Evolutionary conservation across 2,329 filamentous ascomycete species (phyloP).

Genomic region (Rhynchosporium agropyri): DNA sequence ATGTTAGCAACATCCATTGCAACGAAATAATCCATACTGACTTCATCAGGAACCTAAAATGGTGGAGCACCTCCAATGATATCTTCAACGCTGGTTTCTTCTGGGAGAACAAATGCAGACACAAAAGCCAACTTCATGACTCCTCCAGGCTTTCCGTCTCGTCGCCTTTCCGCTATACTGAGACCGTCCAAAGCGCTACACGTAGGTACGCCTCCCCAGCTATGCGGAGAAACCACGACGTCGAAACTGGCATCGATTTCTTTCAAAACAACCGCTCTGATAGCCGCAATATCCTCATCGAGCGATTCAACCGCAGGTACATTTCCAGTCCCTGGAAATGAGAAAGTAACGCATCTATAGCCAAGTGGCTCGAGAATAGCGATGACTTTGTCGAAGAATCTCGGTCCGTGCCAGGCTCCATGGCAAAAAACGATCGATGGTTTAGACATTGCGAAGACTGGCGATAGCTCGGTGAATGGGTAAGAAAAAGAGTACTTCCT

Average conservation of each 20-base stretch:
- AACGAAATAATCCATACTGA: constrained; percentile 10
- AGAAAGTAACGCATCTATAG: constrained; percentile 29
- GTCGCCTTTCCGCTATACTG: constrained; percentile 43
- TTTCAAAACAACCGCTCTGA: constrained; percentile 26
- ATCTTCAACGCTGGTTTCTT: constrained; percentile 22
- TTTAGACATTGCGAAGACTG: constrained; percentile 18
- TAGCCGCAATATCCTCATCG: constrained; percentile 27
- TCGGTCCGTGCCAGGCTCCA: constrained; percentile 30
- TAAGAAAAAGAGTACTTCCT: too few species aligned
- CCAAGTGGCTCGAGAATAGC: constrained; percentile 27
- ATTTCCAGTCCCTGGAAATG: constrained; percentile 23
- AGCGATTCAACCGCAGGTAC: constrained; percentile 24
- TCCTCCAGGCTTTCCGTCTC: constrained; percentile 45
- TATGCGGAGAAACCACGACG: constrained; percentile 45
- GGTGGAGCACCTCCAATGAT: constrained; percentile 1
- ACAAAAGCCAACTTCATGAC: constrained; percentile 30
- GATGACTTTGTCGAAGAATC: constrained; percentile 28
- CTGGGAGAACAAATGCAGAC: constrained; percentile 25
- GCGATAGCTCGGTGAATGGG: too few species aligned
- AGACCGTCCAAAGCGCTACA: constrained; percentile 44
- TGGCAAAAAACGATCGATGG: constrained; percentile 30
- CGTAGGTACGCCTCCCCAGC: constrained; percentile 44
- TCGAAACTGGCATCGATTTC: constrained; percentile 42
- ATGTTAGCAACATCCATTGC: background rate
- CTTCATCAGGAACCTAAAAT: constrained; percentile 18